These are phyloP conservation scores for Epipyxis sp. DNA, from an alignment of 108 stramenopile species.

Conservation along the genomic window DNA sequence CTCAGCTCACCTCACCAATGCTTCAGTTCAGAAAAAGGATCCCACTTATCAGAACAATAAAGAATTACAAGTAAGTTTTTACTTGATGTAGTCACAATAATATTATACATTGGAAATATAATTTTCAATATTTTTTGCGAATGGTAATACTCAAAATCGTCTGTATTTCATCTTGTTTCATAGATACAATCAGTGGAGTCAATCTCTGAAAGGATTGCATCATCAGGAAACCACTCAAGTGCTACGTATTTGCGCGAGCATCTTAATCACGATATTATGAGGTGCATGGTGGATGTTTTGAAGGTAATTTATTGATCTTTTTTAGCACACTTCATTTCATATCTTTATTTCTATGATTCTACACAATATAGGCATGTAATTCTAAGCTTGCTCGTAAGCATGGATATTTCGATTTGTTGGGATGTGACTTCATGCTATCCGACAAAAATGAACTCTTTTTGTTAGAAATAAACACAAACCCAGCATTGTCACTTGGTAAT, in stretches of 20 bases:
- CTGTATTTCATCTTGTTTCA: too few species aligned
- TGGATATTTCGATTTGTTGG: constrained; percentile 41
- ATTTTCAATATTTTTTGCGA: too few species aligned
- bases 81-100: too few species aligned
- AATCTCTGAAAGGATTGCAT: not conserved
- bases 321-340: not conserved
- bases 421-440: constrained; percentile 43
- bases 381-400: constrained; percentile 23
- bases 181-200: not conserved
- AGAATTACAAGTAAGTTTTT: constrained; percentile 14
- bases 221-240: not conserved
- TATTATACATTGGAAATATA: too few species aligned
- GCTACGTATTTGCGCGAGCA: not conserved
- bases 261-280: constrained; percentile 5
- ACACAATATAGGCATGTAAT: not conserved
- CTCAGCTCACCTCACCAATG: constrained; percentile 40
- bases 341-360: not conserved
- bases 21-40: constrained; percentile 43
- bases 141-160: too few species aligned
- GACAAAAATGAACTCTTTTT: constrained; percentile 27
- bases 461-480: constrained; percentile 48
- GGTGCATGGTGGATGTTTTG: constrained; percentile 14
- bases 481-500: constrained; percentile 23
- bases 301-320: not conserved
- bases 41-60: constrained; percentile 19